A percentile compares a stretch with the other conserved stretches of the same genome.
Conservation (phyloP, 2,329 filamentous ascomycete genomes). For the Aaosphaeria pasadenensis region DNA sequence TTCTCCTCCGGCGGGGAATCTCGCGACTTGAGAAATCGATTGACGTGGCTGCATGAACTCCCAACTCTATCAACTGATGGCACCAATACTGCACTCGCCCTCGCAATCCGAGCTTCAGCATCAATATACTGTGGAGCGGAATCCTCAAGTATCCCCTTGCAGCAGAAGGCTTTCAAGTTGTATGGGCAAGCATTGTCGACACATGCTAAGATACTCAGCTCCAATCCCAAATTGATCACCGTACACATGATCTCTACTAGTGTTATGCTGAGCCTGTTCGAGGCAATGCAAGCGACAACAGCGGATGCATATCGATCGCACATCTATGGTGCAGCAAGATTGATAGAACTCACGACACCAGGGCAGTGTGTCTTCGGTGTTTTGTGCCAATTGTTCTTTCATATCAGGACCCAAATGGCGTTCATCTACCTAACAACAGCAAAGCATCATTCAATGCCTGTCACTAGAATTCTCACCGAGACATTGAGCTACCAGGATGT, state of each 20-base stretch:
- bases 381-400: slow-evolving; percentile 30
- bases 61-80: slow-evolving; percentile 19
- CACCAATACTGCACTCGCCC: slow-evolving; percentile 17
- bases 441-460: slow-evolving; percentile 1
- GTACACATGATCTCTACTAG: slow-evolving; percentile 31
- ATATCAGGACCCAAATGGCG: slow-evolving; percentile 21
- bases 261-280: slow-evolving; percentile 28
- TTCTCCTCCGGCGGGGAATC: slow-evolving; percentile 24
- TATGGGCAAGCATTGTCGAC: slow-evolving; percentile 25
- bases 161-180: slow-evolving; percentile 17
- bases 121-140: slow-evolving; percentile 24
- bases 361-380: slow-evolving; percentile 22
- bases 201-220: slow-evolving; percentile 15
- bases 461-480: slow-evolving; percentile 14
- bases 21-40: slow-evolving; percentile 18
- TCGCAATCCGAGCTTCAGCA: slow-evolving; percentile 26
- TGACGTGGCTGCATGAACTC: slow-evolving; percentile 28
- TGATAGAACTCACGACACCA: slow-evolving; percentile 24
- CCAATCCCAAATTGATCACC: slow-evolving; percentile 12
- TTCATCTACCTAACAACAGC: slow-evolving; percentile 9
- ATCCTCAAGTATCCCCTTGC: slow-evolving; percentile 13
- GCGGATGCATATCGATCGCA: slow-evolving; percentile 26
- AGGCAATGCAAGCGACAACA: slow-evolving; percentile 28
- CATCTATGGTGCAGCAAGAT: slow-evolving; percentile 24
- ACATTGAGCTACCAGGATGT: slow-evolving; percentile 17